Evolutionary conservation across 495 filamentous ascomycete genomes (phyloP).

Genomic region (Friedmanniomyces endolithicus): DNA sequence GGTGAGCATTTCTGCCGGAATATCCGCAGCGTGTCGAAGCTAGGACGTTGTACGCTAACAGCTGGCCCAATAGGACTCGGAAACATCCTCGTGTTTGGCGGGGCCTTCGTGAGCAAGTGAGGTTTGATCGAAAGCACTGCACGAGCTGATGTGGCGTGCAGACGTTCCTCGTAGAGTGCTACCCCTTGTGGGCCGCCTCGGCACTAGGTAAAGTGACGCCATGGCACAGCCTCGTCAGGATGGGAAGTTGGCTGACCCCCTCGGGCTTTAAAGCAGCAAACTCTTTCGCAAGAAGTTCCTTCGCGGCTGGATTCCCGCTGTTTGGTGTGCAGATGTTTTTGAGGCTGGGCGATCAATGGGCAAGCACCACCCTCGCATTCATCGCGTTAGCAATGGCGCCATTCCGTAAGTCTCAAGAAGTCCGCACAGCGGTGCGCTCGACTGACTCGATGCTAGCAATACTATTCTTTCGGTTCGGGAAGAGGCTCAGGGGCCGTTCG

Average conservation of each 20-base stretch:
- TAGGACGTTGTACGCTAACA: too few relatives aligned
- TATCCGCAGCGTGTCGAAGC: too few relatives aligned
- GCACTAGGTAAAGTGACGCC: too few relatives aligned
- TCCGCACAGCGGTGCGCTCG: not conserved
- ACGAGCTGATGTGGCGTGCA: constrained; percentile 7
- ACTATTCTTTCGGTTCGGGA: constrained; percentile 34
- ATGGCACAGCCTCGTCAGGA: too few relatives aligned
- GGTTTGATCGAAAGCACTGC: not conserved
- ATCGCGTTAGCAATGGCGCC: constrained; percentile 33
- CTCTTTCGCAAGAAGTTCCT: constrained; percentile 65
- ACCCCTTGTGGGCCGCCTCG: too few relatives aligned
- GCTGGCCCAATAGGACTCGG: constrained; percentile 32
- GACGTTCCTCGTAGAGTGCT: constrained; percentile 74
- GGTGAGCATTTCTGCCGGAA: constrained; percentile 32
- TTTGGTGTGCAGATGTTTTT: constrained; percentile 51
- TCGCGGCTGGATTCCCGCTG: constrained; percentile 67
- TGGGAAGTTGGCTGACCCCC: too few relatives aligned
- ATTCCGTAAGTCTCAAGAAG: constrained; percentile 25
- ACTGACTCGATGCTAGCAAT: constrained; percentile 14
- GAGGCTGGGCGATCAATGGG: constrained; percentile 34
- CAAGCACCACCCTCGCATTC: constrained; percentile 32
- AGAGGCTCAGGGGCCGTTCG: constrained; percentile 30
- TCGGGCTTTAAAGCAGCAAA: constrained; percentile 35
- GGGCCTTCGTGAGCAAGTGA: constrained; percentile 46
- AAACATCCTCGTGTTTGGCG: constrained; percentile 51